Base-by-base conservation (phyloP, 169 alveolate genomes). In the Besnoitia besnoiti region DNA sequence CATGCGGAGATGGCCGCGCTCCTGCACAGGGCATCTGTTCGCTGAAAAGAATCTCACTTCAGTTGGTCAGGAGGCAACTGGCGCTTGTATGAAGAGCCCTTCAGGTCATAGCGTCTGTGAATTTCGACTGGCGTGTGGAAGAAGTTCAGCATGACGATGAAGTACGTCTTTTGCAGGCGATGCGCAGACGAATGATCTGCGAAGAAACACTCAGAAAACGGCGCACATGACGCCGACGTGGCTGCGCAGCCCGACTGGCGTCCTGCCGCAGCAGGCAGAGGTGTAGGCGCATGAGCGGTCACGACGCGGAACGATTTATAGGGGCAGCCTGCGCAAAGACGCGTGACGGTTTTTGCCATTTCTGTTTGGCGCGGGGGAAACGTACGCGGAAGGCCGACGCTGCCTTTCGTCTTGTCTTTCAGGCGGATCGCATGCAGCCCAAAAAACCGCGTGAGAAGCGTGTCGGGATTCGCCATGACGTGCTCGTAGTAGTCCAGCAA, bases 141-240 rank as follows among this genome's bases (percentile, higher is more conserved):
- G 75, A 99, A 97, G 96, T 99, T 99, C 79, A 96, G 97, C 99
- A 99, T 99, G 44, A 98, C 99, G n/a, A 98, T 97, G 92, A 99
- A 98, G 96, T 98, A 98, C 62, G 97, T 94, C 91, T 97, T 97
- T 76, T 75, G 95, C 90, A 77, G 55, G 37, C 87, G 67, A 5
- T n/a, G 67, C 33, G 12, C 67, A 3, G 67, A 5, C 3, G 67
- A 1, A n/a, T 55, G 67, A 3, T 21, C 67, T 55, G 67, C 30
- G 24, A 55, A 55, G 24, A 3, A 16, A 49, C 7, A 49, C 7
- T 49, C 59, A 7, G 24, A 49, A 49, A 49, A 49, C 59, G 59
- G 16, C 59, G 59, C 7, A 7, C 7, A 16, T 49, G 59, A 16
- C 59, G 59, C 59, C 24, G 59, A 49, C 16, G 33, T 55, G 67